A percentile compares a stretch with the other conserved stretches of the same genome.
phyloP scores from a whole-genome alignment of 805 yeast genomes.

The Cyberlindnera nakhonratchasimensis region DNA sequence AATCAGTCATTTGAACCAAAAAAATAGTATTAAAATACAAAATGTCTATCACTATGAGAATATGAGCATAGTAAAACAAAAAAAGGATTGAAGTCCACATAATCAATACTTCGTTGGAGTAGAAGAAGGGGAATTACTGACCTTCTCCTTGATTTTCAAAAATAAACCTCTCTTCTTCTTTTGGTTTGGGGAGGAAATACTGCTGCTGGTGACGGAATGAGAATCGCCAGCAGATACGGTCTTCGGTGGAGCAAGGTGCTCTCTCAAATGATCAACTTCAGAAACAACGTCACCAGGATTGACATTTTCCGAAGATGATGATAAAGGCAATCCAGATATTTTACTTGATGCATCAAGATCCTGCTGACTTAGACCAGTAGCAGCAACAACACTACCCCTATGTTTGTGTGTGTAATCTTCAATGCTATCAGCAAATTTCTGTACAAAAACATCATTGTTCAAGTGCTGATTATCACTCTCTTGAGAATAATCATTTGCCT shows the following conservation, averaged over 20 bases:
- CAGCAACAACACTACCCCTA: neutral
- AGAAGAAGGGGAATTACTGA: conserved; percentile 8
- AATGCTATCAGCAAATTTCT: conserved; percentile 15
- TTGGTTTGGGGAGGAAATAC: conserved; percentile 19
- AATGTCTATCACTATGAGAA: neutral
- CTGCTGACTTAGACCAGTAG: conserved; percentile 7
- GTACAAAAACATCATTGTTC: conserved; percentile 10
- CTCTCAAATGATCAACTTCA: conserved; percentile 2
- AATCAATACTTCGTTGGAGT: conserved; percentile 14
- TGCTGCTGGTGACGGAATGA: conserved; percentile 6
- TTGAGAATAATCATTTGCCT: conserved; percentile 17
- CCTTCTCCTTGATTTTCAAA: conserved; percentile 20
- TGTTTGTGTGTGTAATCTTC: conserved; percentile 13
- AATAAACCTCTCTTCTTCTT: conserved; percentile 17
- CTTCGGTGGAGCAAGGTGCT: conserved; percentile 12
- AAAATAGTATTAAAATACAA: neutral
- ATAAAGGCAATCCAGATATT: too few species aligned
- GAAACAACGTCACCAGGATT: neutral
- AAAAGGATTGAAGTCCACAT: neutral
- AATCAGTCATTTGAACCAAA: neutral
- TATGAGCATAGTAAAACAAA: neutral
- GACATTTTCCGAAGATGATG: neutral
- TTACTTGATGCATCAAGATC: too few species aligned
- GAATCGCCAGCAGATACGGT: conserved; percentile 1
- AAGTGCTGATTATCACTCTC: conserved; percentile 13